Evolutionary conservation across 2,329 filamentous ascomycete genomes (phyloP).

Genomic region (Beauveria sp.): DNA sequence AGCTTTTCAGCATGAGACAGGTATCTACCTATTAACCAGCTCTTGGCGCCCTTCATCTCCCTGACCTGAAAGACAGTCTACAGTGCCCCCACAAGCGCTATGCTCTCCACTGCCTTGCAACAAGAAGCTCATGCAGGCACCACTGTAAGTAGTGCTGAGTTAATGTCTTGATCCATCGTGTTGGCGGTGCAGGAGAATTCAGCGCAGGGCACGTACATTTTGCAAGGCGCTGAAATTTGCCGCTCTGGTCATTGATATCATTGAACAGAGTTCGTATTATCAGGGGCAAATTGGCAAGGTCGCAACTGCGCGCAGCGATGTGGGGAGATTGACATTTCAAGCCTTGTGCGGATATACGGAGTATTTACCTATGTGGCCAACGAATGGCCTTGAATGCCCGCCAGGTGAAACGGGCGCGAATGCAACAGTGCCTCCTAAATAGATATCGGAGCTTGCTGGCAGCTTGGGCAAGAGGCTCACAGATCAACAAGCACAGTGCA

Average conservation of each 20-base stretch:
- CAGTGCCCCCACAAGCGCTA: not conserved
- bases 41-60: not conserved
- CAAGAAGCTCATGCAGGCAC: no score
- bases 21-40: not conserved
- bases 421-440: not conserved
- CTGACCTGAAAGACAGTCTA: not conserved
- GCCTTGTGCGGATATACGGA: not conserved
- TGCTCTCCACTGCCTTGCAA: not conserved
- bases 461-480: constrained; percentile 1
- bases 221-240: not conserved
- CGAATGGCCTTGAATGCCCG: not conserved
- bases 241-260: not conserved
- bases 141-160: no score
- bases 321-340: not conserved
- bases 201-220: no score
- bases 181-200: not conserved
- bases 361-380: not conserved
- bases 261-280: not conserved
- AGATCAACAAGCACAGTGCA: constrained; percentile 7
- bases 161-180: not conserved
- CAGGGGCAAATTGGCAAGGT: not conserved
- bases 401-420: not conserved
- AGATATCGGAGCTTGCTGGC: not conserved
- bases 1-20: not conserved
- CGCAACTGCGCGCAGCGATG: not conserved